A percentile compares a stretch with the other conserved stretches of the same genome.
Evolutionary conservation across 2,329 filamentous ascomycete genomes (phyloP).

Genomic region (Exophiala sp.): DNA sequence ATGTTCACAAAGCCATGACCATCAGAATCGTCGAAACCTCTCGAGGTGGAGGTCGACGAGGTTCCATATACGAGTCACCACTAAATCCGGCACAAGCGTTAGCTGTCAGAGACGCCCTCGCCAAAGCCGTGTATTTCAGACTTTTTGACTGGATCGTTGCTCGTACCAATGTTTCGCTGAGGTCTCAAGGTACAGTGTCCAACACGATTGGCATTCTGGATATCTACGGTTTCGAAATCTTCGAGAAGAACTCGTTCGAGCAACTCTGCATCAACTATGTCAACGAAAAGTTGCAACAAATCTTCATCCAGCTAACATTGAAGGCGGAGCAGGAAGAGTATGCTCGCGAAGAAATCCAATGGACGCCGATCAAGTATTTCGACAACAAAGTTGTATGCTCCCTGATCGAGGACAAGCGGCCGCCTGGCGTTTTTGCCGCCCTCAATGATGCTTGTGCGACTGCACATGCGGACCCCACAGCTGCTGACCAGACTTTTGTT

Average conservation of each 20-base stretch:
- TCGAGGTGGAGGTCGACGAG: conserved; percentile 58
- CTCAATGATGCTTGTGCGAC: conserved; percentile 98
- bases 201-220: conserved; percentile 96
- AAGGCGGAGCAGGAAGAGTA: conserved; percentile 99
- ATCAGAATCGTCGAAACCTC: conserved; percentile 77
- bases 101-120: conserved; percentile 82
- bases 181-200: conserved; percentile 68
- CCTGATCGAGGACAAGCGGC: conserved; percentile 85
- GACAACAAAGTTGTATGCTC: conserved; percentile 99
- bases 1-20: conserved; percentile 82
- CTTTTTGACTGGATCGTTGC: conserved; percentile 98
- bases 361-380: conserved; percentile 99
- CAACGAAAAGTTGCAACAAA: conserved; percentile 98
- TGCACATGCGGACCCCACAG: conserved; percentile 91
- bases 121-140: conserved; percentile 96
- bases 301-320: conserved; percentile 95
- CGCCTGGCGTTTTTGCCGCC: conserved; percentile 88
- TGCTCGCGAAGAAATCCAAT: conserved; percentile 89
- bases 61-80: conserved; percentile 69
- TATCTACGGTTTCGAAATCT: conserved; percentile 99
- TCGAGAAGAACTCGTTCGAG: conserved; percentile 98
- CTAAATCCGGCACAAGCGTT: conserved; percentile 82
- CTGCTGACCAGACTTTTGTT: conserved; percentile 94
- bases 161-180: conserved; percentile 82
- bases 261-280: conserved; percentile 99